Percentiles rank a stretch among this genome's conserved stretches.
These are phyloP conservation scores for Aulographum hederae DNA, from an alignment of 2,329 filamentous ascomycete species.

Conservation along the genomic window DNA sequence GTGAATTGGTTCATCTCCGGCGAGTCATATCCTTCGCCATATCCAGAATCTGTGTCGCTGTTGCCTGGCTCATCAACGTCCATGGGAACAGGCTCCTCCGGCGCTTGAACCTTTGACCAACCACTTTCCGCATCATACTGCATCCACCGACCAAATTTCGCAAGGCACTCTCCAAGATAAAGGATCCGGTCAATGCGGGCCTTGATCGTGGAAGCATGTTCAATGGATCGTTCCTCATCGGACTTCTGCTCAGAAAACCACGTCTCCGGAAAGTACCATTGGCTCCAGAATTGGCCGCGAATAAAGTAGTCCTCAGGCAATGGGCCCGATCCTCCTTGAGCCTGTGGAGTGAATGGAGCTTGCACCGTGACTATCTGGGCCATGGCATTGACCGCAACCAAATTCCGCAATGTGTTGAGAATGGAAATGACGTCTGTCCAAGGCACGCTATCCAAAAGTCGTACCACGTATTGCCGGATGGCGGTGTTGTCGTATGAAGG, in stretches of 20 bases:
- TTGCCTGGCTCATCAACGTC: too few species aligned
- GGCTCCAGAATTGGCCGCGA: slow-evolving; percentile 36
- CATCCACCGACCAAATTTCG: too few species aligned
- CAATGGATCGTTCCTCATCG: slow-evolving; percentile 49
- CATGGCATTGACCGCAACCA: slow-evolving; percentile 16
- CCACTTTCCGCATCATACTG: too few species aligned
- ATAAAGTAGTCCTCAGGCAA: slow-evolving; percentile 53
- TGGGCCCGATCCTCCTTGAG: slow-evolving; percentile 29
- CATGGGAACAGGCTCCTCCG: too few species aligned
- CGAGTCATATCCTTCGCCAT: too few species aligned
- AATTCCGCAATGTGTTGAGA: slow-evolving; percentile 31
- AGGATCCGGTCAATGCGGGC: slow-evolving; percentile 41
- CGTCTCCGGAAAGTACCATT: slow-evolving; percentile 36
- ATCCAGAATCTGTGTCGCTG: too few species aligned
- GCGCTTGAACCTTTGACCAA: too few species aligned
- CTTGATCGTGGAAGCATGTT: slow-evolving; percentile 38
- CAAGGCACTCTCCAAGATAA: too few species aligned
- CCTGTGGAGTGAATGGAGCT: slow-evolving; percentile 30
- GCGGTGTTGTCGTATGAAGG: background rate
- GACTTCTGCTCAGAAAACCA: slow-evolving; percentile 42
- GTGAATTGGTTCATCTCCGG: too few species aligned
- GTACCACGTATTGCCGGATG: background rate
- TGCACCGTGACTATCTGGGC: slow-evolving; percentile 22
- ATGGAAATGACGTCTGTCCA: slow-evolving; percentile 35
- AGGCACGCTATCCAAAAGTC: slow-evolving; percentile 12